Evolutionary conservation across 2,329 filamentous ascomycete species (phyloP).

Genomic region (Colletotrichum cuscutae): DNA sequence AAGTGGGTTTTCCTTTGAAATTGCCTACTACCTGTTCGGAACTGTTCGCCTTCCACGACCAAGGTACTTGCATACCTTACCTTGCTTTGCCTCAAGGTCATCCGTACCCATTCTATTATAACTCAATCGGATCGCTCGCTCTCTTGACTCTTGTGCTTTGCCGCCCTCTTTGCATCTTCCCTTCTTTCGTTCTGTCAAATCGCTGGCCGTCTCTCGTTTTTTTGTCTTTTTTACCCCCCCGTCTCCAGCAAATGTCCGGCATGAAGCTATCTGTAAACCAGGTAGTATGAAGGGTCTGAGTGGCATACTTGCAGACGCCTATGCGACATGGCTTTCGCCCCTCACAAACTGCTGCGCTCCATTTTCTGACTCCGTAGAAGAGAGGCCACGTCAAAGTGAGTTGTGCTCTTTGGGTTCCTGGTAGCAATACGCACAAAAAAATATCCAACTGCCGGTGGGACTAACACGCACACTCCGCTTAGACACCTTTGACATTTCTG

Average conservation of each 20-base stretch:
- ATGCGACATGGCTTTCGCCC: slow-evolving; percentile 59
- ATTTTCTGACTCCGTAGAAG: slow-evolving; percentile 49
- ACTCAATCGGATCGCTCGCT: slow-evolving; percentile 31
- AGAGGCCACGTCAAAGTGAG: slow-evolving; percentile 53
- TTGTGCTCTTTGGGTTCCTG: slow-evolving; percentile 32
- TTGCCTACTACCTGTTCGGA: slow-evolving; percentile 1
- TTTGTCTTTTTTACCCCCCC: background rate
- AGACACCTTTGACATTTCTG: slow-evolving; percentile 37
- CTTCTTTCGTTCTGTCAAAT: slow-evolving; percentile 15
- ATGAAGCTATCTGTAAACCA: slow-evolving; percentile 31
- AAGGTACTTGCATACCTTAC: too few species aligned
- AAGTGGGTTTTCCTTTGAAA: slow-evolving; percentile 9
- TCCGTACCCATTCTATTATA: slow-evolving; percentile 21
- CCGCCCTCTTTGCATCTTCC: slow-evolving; percentile 13
- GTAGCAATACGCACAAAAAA: background rate
- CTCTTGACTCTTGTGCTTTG: slow-evolving; percentile 14
- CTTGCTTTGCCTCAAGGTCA: too few species aligned
- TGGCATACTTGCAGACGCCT: slow-evolving; percentile 53
- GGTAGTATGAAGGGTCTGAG: slow-evolving; percentile 55
- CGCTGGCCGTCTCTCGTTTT: slow-evolving; percentile 3
- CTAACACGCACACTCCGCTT: slow-evolving; percentile 28
- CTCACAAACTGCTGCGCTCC: slow-evolving; percentile 58
- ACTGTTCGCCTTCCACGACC: slow-evolving; percentile 5
- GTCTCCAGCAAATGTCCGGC: slow-evolving; percentile 30
- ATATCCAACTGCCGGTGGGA: slow-evolving; percentile 9